A percentile compares a stretch with the other conserved stretches of the same genome.
Conservation (phyloP, 768 basidiomycete species). For the Solioccasus polychromus region DNA sequence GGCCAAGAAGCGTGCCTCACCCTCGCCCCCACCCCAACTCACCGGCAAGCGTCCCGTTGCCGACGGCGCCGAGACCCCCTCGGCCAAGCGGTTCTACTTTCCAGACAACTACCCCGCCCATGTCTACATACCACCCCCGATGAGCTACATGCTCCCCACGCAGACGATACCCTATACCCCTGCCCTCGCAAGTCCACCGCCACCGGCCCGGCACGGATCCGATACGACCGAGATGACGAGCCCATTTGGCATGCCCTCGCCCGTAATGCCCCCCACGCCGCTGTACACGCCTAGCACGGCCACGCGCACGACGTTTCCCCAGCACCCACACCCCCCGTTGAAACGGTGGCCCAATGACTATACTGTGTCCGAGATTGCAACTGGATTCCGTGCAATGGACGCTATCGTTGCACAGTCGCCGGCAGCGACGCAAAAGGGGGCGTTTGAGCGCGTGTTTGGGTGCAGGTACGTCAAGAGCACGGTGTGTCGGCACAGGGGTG, state of each 20-base stretch:
- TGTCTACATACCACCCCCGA: conserved; percentile 27
- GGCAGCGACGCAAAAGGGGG: conserved; percentile 58
- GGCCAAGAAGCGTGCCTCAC: conserved; percentile 14
- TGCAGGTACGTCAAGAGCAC: conserved; percentile 73
- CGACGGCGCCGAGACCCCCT: conserved; percentile 21
- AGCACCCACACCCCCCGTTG: conserved; percentile 59
- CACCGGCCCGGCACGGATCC: conserved; percentile 10
- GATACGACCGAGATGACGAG: conserved; percentile 18
- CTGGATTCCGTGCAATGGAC: conserved; percentile 55
- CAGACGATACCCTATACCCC: conserved; percentile 28
- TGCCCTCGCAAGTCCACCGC: conserved; percentile 17
- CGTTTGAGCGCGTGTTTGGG: conserved; percentile 70
- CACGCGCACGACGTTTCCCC: conserved; percentile 37
- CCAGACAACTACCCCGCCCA: conserved; percentile 27
- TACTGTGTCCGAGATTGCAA: conserved; percentile 61
- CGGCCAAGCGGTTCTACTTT: conserved; percentile 29
- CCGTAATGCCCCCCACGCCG: conserved; percentile 14
- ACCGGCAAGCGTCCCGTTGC: conserved; percentile 24
- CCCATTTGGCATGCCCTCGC: conserved; percentile 19
- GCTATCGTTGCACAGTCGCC: conserved; percentile 31
- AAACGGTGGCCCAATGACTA: conserved; percentile 80
- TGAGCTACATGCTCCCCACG: conserved; percentile 27
- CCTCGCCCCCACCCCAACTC: conserved; percentile 7
- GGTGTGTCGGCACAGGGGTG: conserved; percentile 66
- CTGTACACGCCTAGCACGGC: conserved; percentile 25